These are phyloP conservation scores for Aspergillus caelatus DNA, from an alignment of 2,329 filamentous ascomycete species.

Conservation along the genomic window DNA sequence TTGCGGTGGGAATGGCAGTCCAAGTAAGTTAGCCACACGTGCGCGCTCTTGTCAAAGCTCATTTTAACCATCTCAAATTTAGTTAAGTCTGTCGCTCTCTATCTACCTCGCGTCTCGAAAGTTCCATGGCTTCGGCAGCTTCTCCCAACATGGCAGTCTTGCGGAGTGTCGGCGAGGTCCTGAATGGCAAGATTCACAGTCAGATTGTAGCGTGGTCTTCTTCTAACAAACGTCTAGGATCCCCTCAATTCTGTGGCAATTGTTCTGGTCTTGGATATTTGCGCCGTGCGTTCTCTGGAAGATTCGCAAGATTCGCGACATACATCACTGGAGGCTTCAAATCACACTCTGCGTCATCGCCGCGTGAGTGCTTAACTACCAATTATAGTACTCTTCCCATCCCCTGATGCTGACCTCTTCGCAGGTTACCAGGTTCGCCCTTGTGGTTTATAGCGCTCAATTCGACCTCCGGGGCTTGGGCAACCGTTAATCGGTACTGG, in stretches of 20 bases:
- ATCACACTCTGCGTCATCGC: neutral
- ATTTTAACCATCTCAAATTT: neutral
- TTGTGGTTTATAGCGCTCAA: neutral
- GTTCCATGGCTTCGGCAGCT: neutral
- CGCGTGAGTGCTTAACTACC: neutral
- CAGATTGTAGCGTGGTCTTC: neutral
- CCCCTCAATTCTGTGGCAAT: neutral
- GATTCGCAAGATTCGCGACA: neutral
- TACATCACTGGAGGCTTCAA: neutral
- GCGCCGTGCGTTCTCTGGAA: neutral
- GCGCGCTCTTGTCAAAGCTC: fast-evolving
- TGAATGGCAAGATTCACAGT: neutral
- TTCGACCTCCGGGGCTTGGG: neutral
- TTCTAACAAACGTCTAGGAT: neutral
- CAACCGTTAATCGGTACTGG: neutral
- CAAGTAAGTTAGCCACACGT: neutral
- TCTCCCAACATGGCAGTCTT: neutral
- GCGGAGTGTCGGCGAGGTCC: neutral
- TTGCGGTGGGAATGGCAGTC: neutral
- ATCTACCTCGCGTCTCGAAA: neutral
- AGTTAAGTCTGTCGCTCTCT: neutral
- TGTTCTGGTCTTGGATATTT: conserved; percentile 1
- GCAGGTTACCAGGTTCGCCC: neutral
- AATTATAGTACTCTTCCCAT: no score
- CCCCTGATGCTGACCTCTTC: neutral